phyloP scores from a whole-genome alignment of 2,329 filamentous ascomycete species.

The Alternaria ventricosa region DNA sequence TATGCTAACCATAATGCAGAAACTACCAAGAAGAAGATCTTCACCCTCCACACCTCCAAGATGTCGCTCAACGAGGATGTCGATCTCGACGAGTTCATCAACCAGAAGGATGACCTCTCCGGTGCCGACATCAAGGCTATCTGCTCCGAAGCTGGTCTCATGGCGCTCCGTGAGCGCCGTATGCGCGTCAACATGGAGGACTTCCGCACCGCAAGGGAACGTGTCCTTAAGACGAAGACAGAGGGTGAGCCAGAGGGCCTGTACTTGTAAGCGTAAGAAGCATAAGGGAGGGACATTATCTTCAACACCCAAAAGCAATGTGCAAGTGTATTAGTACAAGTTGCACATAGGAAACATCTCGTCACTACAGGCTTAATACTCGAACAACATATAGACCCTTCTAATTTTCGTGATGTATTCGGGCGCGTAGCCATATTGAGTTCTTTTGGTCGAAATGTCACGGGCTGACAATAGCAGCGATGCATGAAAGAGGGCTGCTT shows the following conservation, averaged over 20 bases:
- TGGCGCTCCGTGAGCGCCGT: constrained; percentile 90
- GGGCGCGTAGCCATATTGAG: background rate
- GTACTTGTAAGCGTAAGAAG: constrained; percentile 76
- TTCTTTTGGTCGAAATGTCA: background rate
- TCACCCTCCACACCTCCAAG: constrained; percentile 96
- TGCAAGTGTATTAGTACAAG: constrained; percentile 28
- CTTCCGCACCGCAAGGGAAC: constrained; percentile 89
- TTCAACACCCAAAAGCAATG: constrained; percentile 4
- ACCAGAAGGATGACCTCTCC: constrained; percentile 95
- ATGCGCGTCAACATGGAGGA: constrained; percentile 99
- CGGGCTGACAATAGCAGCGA: background rate
- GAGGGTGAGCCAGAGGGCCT: constrained; percentile 97
- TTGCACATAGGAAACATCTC: background rate
- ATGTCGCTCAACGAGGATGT: constrained; percentile 97
- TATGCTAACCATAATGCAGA: constrained; percentile 69
- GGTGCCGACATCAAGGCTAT: constrained; percentile 99
- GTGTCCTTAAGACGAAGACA: constrained; percentile 96
- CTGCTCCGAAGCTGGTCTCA: constrained; percentile 93
- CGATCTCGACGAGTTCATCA: constrained; percentile 98
- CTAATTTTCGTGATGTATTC: background rate
- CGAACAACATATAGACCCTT: background rate
- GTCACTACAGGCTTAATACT: constrained; percentile 13
- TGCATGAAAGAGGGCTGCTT: background rate
- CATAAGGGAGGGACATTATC: background rate
- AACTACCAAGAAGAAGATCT: constrained; percentile 97